Conservation (phyloP, 768 basidiomycete species). For the Krasilnikovozyma curviuscula region DNA sequence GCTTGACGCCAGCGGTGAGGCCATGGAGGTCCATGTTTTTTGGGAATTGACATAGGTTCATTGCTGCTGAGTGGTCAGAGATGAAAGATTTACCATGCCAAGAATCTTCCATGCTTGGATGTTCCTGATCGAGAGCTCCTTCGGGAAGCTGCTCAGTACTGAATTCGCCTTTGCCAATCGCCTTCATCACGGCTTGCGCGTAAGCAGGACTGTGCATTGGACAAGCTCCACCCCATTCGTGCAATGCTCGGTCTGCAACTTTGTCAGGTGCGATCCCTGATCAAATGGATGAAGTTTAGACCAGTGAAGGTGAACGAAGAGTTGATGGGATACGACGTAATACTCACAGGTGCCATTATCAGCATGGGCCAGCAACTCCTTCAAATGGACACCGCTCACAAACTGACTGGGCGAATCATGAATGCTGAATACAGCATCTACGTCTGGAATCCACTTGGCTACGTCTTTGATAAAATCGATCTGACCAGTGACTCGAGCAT, state of each 20-base stretch:
- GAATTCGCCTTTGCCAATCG: too few species aligned
- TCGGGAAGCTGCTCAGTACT: too few species aligned
- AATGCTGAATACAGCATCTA: conserved; percentile 17
- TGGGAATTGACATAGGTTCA: conserved; percentile 28
- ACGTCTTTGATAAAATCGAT: conserved; percentile 9
- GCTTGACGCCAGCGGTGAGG: conserved; percentile 18
- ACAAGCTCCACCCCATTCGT: conserved; percentile 5
- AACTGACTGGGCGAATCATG: conserved; percentile 18
- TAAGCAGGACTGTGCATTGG: background rate
- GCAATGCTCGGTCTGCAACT: background rate
- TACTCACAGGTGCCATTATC: conserved; percentile 21
- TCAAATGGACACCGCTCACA: conserved; percentile 16
- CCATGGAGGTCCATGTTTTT: conserved; percentile 26
- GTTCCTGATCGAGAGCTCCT: too few species aligned
- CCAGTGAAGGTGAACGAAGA: background rate
- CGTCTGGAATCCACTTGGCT: conserved; percentile 11
- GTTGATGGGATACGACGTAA: background rate
- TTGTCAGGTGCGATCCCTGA: background rate
- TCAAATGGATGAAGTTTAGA: background rate
- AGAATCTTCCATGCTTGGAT: background rate
- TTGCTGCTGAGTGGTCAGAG: conserved; percentile 18
- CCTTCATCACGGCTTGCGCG: conserved; percentile 1
- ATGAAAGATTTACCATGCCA: conserved; percentile 21
- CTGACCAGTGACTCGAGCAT: conserved; percentile 17
- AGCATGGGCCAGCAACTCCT: conserved; percentile 15